Evolutionary conservation across 1,284 basidiomycete genomes (phyloP).

Genomic region (Trichosporon sp.): DNA sequence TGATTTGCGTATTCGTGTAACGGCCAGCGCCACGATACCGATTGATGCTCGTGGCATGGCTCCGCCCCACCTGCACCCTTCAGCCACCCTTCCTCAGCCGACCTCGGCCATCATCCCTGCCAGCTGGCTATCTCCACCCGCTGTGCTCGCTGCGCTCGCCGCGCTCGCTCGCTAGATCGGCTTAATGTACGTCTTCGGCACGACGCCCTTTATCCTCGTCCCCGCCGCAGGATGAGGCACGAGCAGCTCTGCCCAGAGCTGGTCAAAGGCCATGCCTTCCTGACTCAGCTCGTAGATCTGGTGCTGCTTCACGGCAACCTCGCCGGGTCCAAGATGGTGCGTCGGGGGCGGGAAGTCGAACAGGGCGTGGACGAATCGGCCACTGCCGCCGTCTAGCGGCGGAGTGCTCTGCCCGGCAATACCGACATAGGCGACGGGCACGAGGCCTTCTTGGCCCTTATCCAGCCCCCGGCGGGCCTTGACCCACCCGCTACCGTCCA

Average conservation of each 20-base stretch:
- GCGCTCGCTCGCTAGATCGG: background rate
- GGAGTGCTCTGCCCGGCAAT: conserved; percentile 7
- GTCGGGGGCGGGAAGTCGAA: conserved; percentile 19
- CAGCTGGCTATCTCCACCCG: too few species aligned
- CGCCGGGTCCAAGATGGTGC: conserved; percentile 11
- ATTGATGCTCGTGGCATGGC: too few species aligned
- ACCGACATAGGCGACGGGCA: conserved; percentile 10
- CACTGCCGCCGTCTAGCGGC: conserved; percentile 17
- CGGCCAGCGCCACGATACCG: too few species aligned
- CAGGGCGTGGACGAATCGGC: conserved; percentile 13
- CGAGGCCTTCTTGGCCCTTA: conserved; percentile 13
- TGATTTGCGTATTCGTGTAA: too few species aligned
- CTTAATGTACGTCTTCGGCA: conserved; percentile 19
- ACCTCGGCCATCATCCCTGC: too few species aligned
- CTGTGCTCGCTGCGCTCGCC: background rate
- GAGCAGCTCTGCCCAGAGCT: conserved; percentile 21
- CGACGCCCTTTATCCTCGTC: conserved; percentile 9
- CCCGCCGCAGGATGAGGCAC: conserved; percentile 11
- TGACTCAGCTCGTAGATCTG: conserved; percentile 20
- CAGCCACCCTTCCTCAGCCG: too few species aligned
- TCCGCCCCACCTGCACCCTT: too few species aligned
- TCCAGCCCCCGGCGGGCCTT: conserved; percentile 14
- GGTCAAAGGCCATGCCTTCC: conserved; percentile 21
- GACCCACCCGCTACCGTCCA: conserved; percentile 20
- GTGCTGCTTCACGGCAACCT: conserved; percentile 11